phyloP scores from a whole-genome alignment of 495 filamentous ascomycete genomes.

The Penicillium canescens region DNA sequence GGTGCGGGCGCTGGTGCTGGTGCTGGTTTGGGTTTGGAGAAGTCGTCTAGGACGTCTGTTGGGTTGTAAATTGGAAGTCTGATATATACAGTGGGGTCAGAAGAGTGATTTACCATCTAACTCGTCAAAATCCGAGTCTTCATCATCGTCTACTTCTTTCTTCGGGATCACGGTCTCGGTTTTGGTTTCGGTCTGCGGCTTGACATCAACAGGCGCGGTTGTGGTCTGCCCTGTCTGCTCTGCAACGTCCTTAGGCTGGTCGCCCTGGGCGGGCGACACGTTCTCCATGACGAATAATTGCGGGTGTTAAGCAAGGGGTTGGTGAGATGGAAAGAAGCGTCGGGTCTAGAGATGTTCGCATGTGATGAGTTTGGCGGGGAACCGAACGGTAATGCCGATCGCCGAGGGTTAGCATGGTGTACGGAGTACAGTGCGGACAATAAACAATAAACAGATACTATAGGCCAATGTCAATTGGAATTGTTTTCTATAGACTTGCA shows the following conservation, averaged over 20 bases:
- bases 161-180: slow-evolving; percentile 7
- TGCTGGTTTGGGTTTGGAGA: slow-evolving; percentile 54
- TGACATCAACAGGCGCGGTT: too few relatives aligned
- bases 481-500: too few relatives aligned
- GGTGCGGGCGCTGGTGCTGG: slow-evolving; percentile 31
- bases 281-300: slow-evolving; percentile 5
- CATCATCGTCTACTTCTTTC: slow-evolving; percentile 36
- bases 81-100: background rate
- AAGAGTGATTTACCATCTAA: slow-evolving; percentile 67
- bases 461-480: background rate
- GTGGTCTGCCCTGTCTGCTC: background rate
- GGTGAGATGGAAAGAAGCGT: background rate
- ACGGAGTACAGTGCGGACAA: background rate
- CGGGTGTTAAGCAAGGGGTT: too few relatives aligned
- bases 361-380: slow-evolving; percentile 32
- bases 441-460: background rate
- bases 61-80: background rate
- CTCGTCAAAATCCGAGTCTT: slow-evolving; percentile 76
- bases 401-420: slow-evolving; percentile 17
- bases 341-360: slow-evolving; percentile 9
- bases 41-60: slow-evolving; percentile 89
- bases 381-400: slow-evolving; percentile 23
- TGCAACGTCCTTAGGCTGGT: background rate
- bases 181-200: slow-evolving; percentile 4
- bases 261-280: slow-evolving; percentile 1